phyloP scores from a whole-genome alignment of 2,329 filamentous ascomycete genomes.

The Pseudopyrenochaeta lycopersici region DNA sequence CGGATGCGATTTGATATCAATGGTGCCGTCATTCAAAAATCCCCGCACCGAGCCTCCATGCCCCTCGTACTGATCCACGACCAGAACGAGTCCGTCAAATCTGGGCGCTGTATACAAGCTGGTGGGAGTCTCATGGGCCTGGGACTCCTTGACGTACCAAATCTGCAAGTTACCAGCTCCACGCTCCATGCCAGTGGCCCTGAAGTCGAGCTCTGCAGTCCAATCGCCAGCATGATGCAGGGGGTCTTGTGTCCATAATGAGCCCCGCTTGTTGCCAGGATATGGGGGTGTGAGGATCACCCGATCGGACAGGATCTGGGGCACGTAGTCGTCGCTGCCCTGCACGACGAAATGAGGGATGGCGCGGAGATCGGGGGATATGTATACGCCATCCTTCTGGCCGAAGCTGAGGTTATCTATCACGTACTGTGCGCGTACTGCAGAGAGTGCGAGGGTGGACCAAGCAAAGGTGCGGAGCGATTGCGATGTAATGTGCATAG shows the following conservation, averaged over 20 bases:
- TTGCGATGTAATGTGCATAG: constrained; percentile 44
- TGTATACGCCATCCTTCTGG: constrained; percentile 67
- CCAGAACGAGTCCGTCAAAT: constrained; percentile 90
- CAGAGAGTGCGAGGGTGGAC: constrained; percentile 57
- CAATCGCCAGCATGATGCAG: constrained; percentile 72
- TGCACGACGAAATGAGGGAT: constrained; percentile 65
- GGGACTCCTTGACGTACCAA: constrained; percentile 82
- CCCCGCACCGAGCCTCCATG: constrained; percentile 82
- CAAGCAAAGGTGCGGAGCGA: constrained; percentile 55
- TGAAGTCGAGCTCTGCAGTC: constrained; percentile 86
- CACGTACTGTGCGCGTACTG: constrained; percentile 69
- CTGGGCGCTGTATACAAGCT: constrained; percentile 85
- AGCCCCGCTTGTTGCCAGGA: constrained; percentile 84
- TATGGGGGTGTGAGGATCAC: constrained; percentile 88
- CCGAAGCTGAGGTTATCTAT: constrained; percentile 83
- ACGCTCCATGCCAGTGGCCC: constrained; percentile 84
- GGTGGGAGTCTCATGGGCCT: constrained; percentile 70
- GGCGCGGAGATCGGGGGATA: constrained; percentile 68
- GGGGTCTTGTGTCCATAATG: constrained; percentile 77
- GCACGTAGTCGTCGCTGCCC: constrained; percentile 63
- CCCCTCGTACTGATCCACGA: constrained; percentile 84
- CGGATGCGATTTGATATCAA: constrained; percentile 78
- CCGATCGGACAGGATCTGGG: constrained; percentile 81
- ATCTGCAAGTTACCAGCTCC: constrained; percentile 90
- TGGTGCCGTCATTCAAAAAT: constrained; percentile 90